phyloP scores from a whole-genome alignment of 2,329 filamentous ascomycete genomes.

The Aspergillus fumigatus region DNA sequence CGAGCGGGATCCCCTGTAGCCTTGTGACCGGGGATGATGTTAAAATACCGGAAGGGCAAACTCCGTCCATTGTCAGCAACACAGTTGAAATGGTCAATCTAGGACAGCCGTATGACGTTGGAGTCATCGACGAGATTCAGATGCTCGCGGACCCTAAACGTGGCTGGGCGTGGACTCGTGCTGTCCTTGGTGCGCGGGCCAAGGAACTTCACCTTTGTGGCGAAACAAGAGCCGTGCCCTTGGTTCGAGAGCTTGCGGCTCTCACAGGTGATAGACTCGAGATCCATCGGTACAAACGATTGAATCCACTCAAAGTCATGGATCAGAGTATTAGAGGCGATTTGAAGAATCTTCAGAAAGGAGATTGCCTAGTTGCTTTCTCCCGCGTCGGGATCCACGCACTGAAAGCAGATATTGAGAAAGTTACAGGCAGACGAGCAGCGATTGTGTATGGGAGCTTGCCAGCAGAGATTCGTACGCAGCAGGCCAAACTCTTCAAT shows the following conservation, averaged over 20 bases:
- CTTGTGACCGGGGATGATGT: constrained; percentile 90
- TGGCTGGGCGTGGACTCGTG: constrained; percentile 93
- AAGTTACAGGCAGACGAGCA: constrained; percentile 69
- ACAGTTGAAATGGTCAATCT: constrained; percentile 86
- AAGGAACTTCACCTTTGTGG: constrained; percentile 91
- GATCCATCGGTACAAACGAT: constrained; percentile 75
- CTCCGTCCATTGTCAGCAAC: constrained; percentile 65
- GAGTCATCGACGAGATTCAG: constrained; percentile 97
- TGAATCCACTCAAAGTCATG: constrained; percentile 72
- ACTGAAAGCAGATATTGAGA: constrained; percentile 73
- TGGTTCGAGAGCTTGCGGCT: constrained; percentile 73
- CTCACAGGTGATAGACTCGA: constrained; percentile 76
- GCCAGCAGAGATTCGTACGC: constrained; percentile 85
- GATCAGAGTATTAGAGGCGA: constrained; percentile 58
- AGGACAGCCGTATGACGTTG: constrained; percentile 66
- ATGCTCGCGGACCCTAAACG: constrained; percentile 81
- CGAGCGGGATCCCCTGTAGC: constrained; percentile 70
- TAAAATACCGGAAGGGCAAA: constrained; percentile 59
- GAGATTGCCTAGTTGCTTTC: constrained; percentile 86
- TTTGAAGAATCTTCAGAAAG: constrained; percentile 69
- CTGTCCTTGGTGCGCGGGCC: constrained; percentile 79
- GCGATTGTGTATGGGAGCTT: constrained; percentile 90
- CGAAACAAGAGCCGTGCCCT: constrained; percentile 73
- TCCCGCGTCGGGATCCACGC: constrained; percentile 76
- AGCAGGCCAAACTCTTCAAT: constrained; percentile 91